Conservation (phyloP, 768 basidiomycete species). For the Mycena pura region DNA sequence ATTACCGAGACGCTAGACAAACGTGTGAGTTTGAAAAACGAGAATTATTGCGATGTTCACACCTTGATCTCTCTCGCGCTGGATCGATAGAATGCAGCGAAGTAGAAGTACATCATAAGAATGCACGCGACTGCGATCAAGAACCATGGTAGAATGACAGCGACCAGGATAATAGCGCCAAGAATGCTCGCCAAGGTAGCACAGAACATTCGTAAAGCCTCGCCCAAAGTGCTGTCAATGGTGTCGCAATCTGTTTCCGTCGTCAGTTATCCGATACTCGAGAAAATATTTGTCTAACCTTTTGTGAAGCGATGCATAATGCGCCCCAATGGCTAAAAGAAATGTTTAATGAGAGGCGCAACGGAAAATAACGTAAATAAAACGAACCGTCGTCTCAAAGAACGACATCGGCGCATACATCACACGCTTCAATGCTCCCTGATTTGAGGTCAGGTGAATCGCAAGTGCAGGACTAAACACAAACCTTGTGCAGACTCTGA, state of each 20-base stretch:
- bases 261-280: conserved; percentile 7
- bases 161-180: conserved; percentile 61
- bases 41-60: conserved; percentile 14
- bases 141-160: conserved; percentile 84
- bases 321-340: conserved; percentile 71
- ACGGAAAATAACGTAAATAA: background rate
- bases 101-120: conserved; percentile 66
- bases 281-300: conserved; percentile 42
- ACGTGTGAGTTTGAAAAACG: background rate
- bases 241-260: conserved; percentile 70
- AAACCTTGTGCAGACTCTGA: conserved; percentile 63
- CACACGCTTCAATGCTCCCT: conserved; percentile 70
- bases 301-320: conserved; percentile 93
- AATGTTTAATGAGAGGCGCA: conserved; percentile 14
- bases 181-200: conserved; percentile 68
- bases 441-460: background rate
- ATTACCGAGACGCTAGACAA: conserved; percentile 58
- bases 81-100: conserved; percentile 82
- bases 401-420: conserved; percentile 90
- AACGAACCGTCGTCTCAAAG: conserved; percentile 80
- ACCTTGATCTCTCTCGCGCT: conserved; percentile 90
- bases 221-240: conserved; percentile 76
- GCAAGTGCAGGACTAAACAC: no score
- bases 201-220: conserved; percentile 77
- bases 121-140: conserved; percentile 74